A percentile compares a stretch with the other conserved stretches of the same genome.
phyloP scores from a whole-genome alignment of 2,329 filamentous ascomycete species.

The Pochonia chlamydosporia region DNA sequence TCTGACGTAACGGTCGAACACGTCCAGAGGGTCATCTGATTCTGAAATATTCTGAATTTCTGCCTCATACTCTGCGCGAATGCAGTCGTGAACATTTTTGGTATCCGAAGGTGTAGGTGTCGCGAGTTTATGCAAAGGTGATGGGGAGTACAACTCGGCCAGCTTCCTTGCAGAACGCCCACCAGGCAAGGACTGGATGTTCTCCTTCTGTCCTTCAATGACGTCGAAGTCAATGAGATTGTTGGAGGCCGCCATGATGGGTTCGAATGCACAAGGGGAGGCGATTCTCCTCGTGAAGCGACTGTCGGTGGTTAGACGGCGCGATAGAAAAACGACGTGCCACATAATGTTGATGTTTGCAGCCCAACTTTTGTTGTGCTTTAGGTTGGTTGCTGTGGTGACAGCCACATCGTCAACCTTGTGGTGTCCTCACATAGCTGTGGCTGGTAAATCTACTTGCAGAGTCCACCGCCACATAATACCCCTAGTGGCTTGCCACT shows the following conservation, averaged over 20 bases:
- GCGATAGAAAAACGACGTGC: not conserved
- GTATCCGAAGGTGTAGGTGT: constrained; percentile 67
- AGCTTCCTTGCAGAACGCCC: constrained; percentile 85
- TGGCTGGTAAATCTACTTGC: no score
- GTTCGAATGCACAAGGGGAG: constrained; percentile 16
- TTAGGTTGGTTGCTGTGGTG: constrained; percentile 10
- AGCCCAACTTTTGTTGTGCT: not conserved
- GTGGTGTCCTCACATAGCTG: no score
- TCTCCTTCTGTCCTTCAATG: constrained; percentile 96
- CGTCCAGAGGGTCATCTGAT: constrained; percentile 88
- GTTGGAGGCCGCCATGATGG: constrained; percentile 40
- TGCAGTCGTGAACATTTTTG: constrained; percentile 69
- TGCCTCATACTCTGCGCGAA: constrained; percentile 77
- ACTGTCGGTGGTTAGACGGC: not conserved
- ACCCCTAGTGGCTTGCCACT: no score
- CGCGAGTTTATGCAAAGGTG: constrained; percentile 49
- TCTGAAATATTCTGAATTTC: constrained; percentile 76
- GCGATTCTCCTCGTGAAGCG: constrained; percentile 1
- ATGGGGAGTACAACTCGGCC: constrained; percentile 71
- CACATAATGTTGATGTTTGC: constrained; percentile 13
- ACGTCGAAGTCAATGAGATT: constrained; percentile 75
- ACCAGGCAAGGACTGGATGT: constrained; percentile 88
- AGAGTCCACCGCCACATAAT: no score
- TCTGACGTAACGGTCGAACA: constrained; percentile 94
- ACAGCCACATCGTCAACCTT: constrained; percentile 7